Percentiles rank a stretch among this genome's conserved stretches.
phyloP scores from a whole-genome alignment of 176 grass and related monocot genomes.

The Metroxylon sagu region DNA sequence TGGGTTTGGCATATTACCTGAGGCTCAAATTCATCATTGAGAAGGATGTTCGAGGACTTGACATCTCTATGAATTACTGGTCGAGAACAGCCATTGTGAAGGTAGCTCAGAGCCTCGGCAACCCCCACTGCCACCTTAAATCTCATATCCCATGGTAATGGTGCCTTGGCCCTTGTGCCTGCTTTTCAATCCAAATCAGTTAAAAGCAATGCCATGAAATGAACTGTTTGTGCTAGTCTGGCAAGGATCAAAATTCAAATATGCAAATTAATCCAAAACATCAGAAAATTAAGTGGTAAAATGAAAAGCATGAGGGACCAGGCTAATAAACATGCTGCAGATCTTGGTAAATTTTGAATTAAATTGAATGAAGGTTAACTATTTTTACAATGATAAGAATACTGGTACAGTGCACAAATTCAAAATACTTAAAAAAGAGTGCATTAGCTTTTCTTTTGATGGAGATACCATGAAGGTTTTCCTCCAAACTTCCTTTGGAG shows the following conservation, averaged over 20 bases:
- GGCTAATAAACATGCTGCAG: too few species aligned
- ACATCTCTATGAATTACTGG: conserved; percentile 90
- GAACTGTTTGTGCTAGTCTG: too few species aligned
- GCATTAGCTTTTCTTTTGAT: background rate
- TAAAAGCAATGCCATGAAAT: too few species aligned
- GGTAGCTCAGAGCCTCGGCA: conserved; percentile 69
- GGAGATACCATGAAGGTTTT: conserved; percentile 68
- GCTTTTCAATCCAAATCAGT: background rate
- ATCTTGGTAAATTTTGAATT: too few species aligned
- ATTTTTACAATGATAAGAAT: too few species aligned
- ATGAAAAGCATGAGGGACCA: too few species aligned
- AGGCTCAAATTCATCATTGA: conserved; percentile 52
- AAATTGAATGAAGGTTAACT: too few species aligned
- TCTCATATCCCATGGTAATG: conserved; percentile 66
- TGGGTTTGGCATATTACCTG: conserved; percentile 32
- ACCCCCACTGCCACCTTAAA: conserved; percentile 53
- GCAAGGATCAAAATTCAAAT: too few species aligned
- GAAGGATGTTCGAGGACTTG: conserved; percentile 98
- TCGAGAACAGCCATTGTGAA: conserved; percentile 47
- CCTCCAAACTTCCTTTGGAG: conserved; percentile 70
- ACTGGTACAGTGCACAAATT: too few species aligned
- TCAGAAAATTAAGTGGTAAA: too few species aligned
- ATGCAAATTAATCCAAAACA: too few species aligned
- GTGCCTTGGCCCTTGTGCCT: conserved; percentile 43
- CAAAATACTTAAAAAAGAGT: too few species aligned